These are phyloP conservation scores for Lentinus brumalis DNA, from an alignment of 768 basidiomycete genomes.

Conservation along the genomic window DNA sequence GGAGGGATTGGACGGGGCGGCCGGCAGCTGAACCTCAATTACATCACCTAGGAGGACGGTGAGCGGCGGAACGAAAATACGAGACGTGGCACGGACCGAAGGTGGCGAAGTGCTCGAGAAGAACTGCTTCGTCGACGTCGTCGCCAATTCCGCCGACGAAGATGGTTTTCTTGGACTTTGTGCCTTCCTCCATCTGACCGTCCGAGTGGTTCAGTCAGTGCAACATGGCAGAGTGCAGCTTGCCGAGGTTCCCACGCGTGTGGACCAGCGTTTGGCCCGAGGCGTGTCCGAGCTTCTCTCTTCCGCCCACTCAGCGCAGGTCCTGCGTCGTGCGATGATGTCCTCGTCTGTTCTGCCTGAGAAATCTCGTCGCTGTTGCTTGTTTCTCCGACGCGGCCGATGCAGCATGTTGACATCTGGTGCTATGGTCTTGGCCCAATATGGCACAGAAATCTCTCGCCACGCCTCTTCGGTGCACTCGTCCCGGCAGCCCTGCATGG, in stretches of 20 bases:
- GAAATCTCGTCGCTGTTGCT: background rate
- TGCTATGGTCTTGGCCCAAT: conserved; percentile 4
- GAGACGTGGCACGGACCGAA: conserved; percentile 65
- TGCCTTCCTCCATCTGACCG: conserved; percentile 72
- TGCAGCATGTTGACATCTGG: background rate
- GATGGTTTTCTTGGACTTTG: conserved; percentile 82
- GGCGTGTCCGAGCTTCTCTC: background rate
- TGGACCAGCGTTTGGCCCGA: conserved; percentile 19
- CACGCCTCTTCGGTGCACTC: conserved; percentile 1
- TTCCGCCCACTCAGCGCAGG: background rate
- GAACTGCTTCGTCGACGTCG: conserved; percentile 75
- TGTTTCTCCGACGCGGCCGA: background rate
- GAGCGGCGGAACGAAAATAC: background rate
- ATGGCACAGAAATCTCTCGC: conserved; percentile 15
- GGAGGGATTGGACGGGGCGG: conserved; percentile 70
- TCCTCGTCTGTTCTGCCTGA: background rate
- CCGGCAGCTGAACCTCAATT: conserved; percentile 87
- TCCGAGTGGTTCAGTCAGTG: conserved; percentile 6
- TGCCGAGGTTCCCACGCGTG: conserved; percentile 23
- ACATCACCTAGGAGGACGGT: conserved; percentile 69
- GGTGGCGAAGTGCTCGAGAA: conserved; percentile 81
- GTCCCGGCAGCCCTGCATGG: background rate
- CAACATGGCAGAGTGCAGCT: conserved; percentile 14
- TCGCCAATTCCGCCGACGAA: conserved; percentile 84
- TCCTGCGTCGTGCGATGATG: background rate